Evolutionary conservation across 495 filamentous ascomycete genomes (phyloP), one percentile per base, ranked within the genome.

Genomic region (Glarea lozoyensis): DNA sequence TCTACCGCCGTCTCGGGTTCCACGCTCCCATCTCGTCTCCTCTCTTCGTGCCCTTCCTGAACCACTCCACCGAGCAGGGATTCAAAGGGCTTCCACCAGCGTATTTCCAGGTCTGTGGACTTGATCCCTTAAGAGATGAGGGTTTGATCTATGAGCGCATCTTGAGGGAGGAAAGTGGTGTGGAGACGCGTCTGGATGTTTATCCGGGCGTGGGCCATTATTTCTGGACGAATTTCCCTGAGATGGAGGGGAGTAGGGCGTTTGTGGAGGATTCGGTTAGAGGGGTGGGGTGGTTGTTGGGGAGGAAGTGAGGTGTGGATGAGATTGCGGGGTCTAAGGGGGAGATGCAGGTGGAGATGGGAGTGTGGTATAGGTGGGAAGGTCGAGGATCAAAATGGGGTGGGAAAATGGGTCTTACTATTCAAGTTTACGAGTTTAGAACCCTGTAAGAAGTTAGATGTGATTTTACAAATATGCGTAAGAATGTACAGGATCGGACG

Each of bases 181-280:
- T 66, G 6, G 44, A 50, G 42, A 66, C 64, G 7, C 45, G 45
- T 36, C 25, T 58, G 4, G 57, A 63, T 47, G 12, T 66, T 2
- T 69, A 65, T 41, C 53, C 56, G 29, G 66, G 64, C 1, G 54
- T 67, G n/a, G 55, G 56, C n/a, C 63, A 69, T 59, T 54, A 57
- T 12, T 66, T 67, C 30, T 66, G 63, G 66, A 56, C 51, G 2
- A 60, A 56, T 35, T 55, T 40, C 41, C 59, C 57, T 6, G 7
- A 37, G 5, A 19, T 36, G 10, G 21, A 24, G 6, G 30, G 34
- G 12, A 32, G 41, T 6, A 34, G 40, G 18, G 19, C 17, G 6
- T 38, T 19, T 35, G 31, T 7, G 3, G 21, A 33, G 2, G 41
- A 49, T 24, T 16, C 17, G 10, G 33, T 24, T 4, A 25, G 38